phyloP scores from a whole-genome alignment of 352 stramenopile species.

The Pythium monospermum region DNA sequence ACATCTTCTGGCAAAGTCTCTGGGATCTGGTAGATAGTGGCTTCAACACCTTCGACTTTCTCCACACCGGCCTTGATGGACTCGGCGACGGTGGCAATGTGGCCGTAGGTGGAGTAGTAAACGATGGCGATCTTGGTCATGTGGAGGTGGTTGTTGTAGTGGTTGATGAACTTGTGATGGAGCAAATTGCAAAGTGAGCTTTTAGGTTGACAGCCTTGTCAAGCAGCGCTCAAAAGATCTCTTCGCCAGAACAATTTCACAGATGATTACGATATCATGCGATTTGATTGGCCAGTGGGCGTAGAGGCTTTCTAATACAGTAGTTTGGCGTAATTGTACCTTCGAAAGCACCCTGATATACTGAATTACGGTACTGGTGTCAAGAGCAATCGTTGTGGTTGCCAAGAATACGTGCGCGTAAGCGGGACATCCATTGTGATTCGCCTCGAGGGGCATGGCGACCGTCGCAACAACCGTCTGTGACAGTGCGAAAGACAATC shows the following conservation, averaged over 20 bases:
- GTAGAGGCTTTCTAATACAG: neutral
- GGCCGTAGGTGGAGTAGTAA: constrained; percentile 80
- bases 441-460: too few species aligned
- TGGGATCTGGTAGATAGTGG: constrained; percentile 54
- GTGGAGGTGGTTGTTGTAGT: neutral
- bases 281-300: constrained; percentile 10
- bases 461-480: too few species aligned
- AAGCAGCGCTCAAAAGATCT: neutral
- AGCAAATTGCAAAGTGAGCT: constrained; percentile 20
- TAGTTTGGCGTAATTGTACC: neutral
- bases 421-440: too few species aligned
- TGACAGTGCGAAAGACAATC: too few species aligned
- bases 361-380: neutral
- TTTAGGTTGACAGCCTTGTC: too few species aligned
- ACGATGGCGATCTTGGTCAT: constrained; percentile 67
- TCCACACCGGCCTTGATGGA: constrained; percentile 60
- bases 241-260: too few species aligned
- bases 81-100: constrained; percentile 58
- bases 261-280: constrained; percentile 10
- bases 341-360: neutral
- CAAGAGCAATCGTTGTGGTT: too few species aligned
- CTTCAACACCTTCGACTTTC: constrained; percentile 39
- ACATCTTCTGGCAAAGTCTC: constrained; percentile 75
- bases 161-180: constrained; percentile 5
- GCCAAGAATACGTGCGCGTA: too few species aligned